Percentiles rank a stretch among this genome's conserved stretches.
phyloP scores from a whole-genome alignment of 768 basidiomycete genomes.

The Amanita exitialis region DNA sequence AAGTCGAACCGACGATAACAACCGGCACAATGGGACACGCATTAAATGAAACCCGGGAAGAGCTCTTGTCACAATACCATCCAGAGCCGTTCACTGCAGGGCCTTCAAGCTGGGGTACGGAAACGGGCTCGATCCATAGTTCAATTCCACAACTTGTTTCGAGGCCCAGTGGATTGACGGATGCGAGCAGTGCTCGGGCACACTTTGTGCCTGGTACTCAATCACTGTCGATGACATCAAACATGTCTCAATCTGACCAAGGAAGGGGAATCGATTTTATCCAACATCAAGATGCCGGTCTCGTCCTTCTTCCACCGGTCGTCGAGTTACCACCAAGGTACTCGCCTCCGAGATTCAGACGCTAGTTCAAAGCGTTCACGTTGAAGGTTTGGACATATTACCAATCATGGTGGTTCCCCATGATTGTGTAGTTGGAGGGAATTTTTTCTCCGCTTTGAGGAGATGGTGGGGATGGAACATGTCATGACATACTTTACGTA shows the following conservation, averaged over 20 bases:
- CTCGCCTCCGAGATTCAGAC: neutral
- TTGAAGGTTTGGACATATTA: neutral
- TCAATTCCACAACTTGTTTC: neutral
- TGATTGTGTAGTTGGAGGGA: neutral
- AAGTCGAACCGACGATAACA: no score
- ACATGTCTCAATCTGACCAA: neutral
- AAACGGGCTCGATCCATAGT: neutral
- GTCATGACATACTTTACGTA: no score
- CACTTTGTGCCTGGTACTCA: no score
- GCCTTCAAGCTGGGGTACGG: slow-evolving; percentile 19
- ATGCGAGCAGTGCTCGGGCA: no score
- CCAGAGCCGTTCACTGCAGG: slow-evolving; percentile 71
- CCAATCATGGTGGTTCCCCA: neutral
- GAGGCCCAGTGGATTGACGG: slow-evolving; percentile 16
- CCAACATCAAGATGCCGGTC: slow-evolving; percentile 79
- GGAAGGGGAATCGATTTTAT: slow-evolving; percentile 53
- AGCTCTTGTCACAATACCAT: slow-evolving; percentile 59
- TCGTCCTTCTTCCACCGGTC: slow-evolving; percentile 22
- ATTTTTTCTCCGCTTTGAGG: neutral
- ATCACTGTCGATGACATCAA: neutral
- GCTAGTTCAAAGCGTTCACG: neutral
- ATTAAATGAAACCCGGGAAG: slow-evolving; percentile 19
- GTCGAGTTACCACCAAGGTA: slow-evolving; percentile 79
- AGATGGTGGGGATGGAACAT: no score
- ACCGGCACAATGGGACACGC: no score